Evolutionary conservation across 805 yeast species (phyloP).

Genomic region (Teunomyces atbi): DNA sequence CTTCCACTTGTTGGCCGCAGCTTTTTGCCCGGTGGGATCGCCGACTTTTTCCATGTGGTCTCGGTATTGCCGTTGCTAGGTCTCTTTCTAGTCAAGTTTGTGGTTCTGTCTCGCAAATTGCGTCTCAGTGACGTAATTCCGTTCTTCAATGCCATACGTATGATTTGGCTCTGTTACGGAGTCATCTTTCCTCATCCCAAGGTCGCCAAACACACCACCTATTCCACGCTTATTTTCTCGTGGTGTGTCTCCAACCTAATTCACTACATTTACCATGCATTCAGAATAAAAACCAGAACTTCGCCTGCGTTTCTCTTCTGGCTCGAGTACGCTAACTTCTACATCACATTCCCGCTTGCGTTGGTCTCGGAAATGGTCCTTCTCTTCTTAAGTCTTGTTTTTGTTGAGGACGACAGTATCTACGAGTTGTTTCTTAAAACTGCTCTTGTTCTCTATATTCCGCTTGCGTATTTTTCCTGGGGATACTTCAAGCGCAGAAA

Average conservation of each 20-base stretch:
- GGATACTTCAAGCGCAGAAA: constrained; percentile 24
- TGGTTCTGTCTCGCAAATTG: constrained; percentile 7
- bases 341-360: constrained; percentile 33
- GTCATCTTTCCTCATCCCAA: constrained; percentile 42
- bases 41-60: constrained; percentile 55
- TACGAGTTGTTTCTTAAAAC: constrained; percentile 27
- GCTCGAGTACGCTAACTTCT: constrained; percentile 35
- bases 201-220: constrained; percentile 41
- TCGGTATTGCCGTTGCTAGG: constrained; percentile 33
- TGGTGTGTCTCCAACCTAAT: constrained; percentile 37
- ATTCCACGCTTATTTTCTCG: constrained; percentile 34
- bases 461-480: constrained; percentile 36
- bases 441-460: constrained; percentile 32
- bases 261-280: constrained; percentile 35
- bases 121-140: constrained; percentile 24
- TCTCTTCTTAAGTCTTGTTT: constrained; percentile 34
- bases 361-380: constrained; percentile 34
- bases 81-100: constrained; percentile 15
- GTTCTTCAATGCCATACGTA: constrained; percentile 25
- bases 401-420: constrained; percentile 18
- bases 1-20: constrained; percentile 63
- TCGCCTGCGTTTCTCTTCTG: constrained; percentile 36
- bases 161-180: constrained; percentile 41
- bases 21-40: constrained; percentile 70
- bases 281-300: constrained; percentile 30